phyloP scores from a whole-genome alignment of 2,329 filamentous ascomycete genomes.

The Aschersonia sp. region DNA sequence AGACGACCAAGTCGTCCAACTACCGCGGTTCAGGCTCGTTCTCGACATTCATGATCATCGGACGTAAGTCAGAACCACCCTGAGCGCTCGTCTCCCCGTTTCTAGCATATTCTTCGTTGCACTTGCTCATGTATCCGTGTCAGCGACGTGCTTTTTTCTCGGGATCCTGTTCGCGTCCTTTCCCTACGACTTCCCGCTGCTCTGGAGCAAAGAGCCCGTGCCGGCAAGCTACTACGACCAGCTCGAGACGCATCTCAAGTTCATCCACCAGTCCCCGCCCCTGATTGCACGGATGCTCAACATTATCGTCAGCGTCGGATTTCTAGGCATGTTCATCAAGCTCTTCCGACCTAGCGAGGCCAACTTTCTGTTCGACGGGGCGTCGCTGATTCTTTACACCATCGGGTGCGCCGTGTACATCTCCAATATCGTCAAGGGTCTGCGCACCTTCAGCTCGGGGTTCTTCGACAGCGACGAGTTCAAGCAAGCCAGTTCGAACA shows the following conservation, averaged over 20 bases:
- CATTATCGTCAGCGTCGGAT: slow-evolving; percentile 78
- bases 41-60: slow-evolving; percentile 92
- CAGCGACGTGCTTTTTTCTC: slow-evolving; percentile 91
- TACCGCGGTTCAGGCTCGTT: slow-evolving; percentile 58
- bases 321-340: slow-evolving; percentile 83
- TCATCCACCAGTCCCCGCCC: slow-evolving; percentile 81
- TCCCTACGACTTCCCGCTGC: slow-evolving; percentile 86
- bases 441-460: slow-evolving; percentile 67
- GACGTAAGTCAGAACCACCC: slow-evolving; percentile 47
- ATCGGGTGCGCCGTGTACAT: slow-evolving; percentile 88
- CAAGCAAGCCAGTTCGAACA: slow-evolving; percentile 21
- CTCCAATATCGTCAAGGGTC: slow-evolving; percentile 90
- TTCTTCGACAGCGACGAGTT: slow-evolving; percentile 37
- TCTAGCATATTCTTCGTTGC: no score
- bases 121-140: background rate
- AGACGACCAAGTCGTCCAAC: slow-evolving; percentile 41
- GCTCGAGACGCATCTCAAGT: slow-evolving; percentile 78
- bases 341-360: slow-evolving; percentile 87
- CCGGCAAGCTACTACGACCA: slow-evolving; percentile 61
- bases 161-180: slow-evolving; percentile 94
- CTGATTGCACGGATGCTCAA: slow-evolving; percentile 88
- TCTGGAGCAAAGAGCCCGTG: slow-evolving; percentile 58
- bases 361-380: slow-evolving; percentile 88
- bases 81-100: no score
- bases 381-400: slow-evolving; percentile 67